Evolutionary conservation across 768 basidiomycete species (phyloP).

Genomic region (Kwoniella sp.): DNA sequence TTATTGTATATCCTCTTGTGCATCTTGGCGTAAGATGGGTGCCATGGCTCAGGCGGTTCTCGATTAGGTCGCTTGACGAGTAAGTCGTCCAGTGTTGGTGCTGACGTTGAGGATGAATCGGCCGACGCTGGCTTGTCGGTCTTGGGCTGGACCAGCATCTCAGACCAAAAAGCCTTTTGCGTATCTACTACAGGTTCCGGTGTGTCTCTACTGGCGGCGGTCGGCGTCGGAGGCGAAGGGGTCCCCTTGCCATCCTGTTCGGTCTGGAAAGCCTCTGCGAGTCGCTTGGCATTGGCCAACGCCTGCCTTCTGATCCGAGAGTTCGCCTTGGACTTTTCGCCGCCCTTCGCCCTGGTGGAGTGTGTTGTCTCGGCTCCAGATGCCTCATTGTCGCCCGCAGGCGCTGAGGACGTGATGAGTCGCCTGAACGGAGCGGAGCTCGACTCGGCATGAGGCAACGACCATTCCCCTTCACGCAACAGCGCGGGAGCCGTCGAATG

Average conservation of each 20-base stretch:
- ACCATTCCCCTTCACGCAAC: too few species aligned
- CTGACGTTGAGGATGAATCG: neutral
- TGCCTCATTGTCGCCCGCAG: neutral
- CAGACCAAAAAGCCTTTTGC: constrained; percentile 11
- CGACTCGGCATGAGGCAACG: constrained; percentile 17
- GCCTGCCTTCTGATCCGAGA: constrained; percentile 6
- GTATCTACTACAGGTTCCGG: too few species aligned
- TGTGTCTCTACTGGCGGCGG: neutral
- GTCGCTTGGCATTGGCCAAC: constrained; percentile 1
- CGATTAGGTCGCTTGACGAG: constrained; percentile 1
- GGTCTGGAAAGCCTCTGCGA: constrained; percentile 7
- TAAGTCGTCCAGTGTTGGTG: constrained; percentile 8
- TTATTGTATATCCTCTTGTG: constrained; percentile 1
- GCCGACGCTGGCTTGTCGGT: neutral
- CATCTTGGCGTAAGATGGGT: constrained; percentile 1
- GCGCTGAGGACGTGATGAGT: neutral
- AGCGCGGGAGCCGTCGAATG: too few species aligned
- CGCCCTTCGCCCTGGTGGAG: neutral
- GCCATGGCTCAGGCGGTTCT: constrained; percentile 11
- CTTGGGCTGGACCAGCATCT: constrained; percentile 1
- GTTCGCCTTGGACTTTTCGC: neutral
- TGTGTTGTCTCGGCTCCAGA: neutral
- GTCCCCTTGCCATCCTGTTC: neutral
- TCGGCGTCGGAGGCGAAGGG: neutral
- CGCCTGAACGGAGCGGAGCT: constrained; percentile 14